Conservation (phyloP, 208 protist genomes). For the Porcisia hertigi region DNA sequence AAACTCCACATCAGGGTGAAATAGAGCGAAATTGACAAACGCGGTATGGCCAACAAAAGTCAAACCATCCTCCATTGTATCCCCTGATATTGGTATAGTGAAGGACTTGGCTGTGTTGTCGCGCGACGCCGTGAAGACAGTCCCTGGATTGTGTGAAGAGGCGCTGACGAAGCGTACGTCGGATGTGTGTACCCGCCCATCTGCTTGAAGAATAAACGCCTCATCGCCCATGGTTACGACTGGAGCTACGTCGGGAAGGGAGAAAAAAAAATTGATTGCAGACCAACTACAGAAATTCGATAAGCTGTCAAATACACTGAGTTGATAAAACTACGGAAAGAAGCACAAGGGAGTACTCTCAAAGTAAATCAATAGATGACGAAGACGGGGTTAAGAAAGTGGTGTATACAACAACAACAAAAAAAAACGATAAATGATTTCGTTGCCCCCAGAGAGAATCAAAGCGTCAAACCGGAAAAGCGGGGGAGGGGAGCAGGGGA, state of each 20-base stretch:
- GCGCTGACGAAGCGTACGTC: conserved; percentile 64
- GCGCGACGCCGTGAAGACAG: conserved; percentile 54
- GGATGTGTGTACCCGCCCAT: conserved; percentile 48
- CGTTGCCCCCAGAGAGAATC: not conserved
- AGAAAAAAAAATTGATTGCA: not conserved
- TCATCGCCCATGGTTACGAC: conserved; percentile 7
- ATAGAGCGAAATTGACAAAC: conserved; percentile 84
- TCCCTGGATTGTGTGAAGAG: not conserved
- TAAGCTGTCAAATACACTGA: not conserved
- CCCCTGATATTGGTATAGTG: conserved; percentile 20
- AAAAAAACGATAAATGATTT: no score
- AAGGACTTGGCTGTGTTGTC: conserved; percentile 55
- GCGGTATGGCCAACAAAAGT: conserved; percentile 64
- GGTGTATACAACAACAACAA: not conserved
- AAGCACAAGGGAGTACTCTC: not conserved
- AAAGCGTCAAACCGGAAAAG: not conserved
- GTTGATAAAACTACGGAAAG: not conserved
- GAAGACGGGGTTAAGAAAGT: not conserved
- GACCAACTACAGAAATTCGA: not conserved
- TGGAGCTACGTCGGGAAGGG: not conserved
- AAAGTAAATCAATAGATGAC: not conserved
- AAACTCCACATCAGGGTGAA: conserved; percentile 45
- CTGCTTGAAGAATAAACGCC: conserved; percentile 57
- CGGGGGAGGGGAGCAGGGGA: not conserved
- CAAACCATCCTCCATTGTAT: conserved; percentile 15